Evolutionary conservation across 116 monocot species (phyloP).

Genomic region (Cymodocea nodosa): DNA sequence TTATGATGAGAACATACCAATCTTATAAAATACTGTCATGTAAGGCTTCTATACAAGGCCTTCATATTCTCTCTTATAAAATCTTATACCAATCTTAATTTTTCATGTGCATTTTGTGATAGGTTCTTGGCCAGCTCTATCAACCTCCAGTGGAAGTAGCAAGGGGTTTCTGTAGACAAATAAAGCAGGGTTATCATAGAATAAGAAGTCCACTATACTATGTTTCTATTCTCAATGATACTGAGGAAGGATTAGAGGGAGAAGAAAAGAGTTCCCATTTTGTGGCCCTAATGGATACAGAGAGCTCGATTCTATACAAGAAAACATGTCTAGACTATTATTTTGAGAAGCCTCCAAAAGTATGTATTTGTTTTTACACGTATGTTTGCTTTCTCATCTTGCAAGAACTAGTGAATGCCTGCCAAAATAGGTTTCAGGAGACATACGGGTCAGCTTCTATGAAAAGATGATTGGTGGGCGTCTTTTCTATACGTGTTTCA

Average conservation of each 20-base stretch:
- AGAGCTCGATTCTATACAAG: constrained; percentile 31
- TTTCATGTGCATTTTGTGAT: not conserved
- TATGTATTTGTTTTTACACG: constrained; percentile 2
- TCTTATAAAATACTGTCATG: no score
- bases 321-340: constrained; percentile 41
- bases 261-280: constrained; percentile 14
- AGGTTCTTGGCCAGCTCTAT: constrained; percentile 37
- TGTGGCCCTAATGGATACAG: constrained; percentile 53
- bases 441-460: constrained; percentile 40
- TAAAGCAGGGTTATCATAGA: constrained; percentile 25
- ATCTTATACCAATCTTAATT: not conserved
- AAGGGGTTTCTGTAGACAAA: constrained; percentile 23
- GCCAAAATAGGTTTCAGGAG: constrained; percentile 27
- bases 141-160: constrained; percentile 31
- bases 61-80: no score
- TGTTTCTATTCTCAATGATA: constrained; percentile 17
- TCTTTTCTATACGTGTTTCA: constrained; percentile 49
- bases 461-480: constrained; percentile 49
- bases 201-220: constrained; percentile 31
- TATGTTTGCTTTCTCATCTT: not conserved
- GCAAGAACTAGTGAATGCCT: not conserved
- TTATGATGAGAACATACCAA: no score
- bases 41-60: no score
- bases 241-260: constrained; percentile 9
- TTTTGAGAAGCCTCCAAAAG: constrained; percentile 40